Evolutionary conservation across 768 basidiomycete genomes (phyloP).

Genomic region (Paxillus ammoniavirescens): DNA sequence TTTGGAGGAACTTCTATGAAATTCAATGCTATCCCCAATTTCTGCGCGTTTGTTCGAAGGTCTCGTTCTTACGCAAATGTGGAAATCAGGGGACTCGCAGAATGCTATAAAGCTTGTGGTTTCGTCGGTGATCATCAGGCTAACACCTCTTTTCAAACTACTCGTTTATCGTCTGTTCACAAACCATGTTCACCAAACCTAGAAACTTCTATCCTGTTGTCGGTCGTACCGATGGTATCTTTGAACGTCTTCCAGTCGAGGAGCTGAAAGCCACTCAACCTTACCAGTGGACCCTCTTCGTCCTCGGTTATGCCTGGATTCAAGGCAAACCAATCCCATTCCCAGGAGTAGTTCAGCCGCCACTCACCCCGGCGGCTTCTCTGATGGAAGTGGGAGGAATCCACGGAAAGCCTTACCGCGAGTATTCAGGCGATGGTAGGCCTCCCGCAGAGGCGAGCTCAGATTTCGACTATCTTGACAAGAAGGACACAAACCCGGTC

Average conservation of each 20-base stretch:
- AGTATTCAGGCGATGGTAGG: conserved; percentile 25
- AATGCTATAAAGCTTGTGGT: too few relatives aligned
- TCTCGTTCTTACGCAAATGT: too few relatives aligned
- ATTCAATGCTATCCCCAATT: too few relatives aligned
- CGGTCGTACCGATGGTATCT: conserved; percentile 15
- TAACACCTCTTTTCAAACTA: too few relatives aligned
- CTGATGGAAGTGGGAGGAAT: conserved; percentile 23
- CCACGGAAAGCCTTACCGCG: conserved; percentile 24
- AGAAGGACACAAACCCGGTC: conserved; percentile 23
- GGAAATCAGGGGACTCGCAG: too few relatives aligned
- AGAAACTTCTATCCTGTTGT: conserved; percentile 19
- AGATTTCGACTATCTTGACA: conserved; percentile 19
- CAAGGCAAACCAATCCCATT: conserved; percentile 12
- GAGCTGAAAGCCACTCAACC: conserved; percentile 15
- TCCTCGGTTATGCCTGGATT: conserved; percentile 21
- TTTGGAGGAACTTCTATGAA: too few relatives aligned
- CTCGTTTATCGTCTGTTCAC: too few relatives aligned
- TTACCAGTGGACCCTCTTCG: conserved; percentile 27
- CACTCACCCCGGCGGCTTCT: background rate
- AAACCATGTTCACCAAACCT: too few relatives aligned
- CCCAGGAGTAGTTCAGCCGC: conserved; percentile 14
- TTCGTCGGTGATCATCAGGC: too few relatives aligned
- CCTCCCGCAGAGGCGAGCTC: conserved; percentile 7
- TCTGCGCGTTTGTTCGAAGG: too few relatives aligned
- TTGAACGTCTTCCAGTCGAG: conserved; percentile 24